Base-by-base conservation (phyloP, 805 yeast genomes). In the Cyberlindnera veronae region DNA sequence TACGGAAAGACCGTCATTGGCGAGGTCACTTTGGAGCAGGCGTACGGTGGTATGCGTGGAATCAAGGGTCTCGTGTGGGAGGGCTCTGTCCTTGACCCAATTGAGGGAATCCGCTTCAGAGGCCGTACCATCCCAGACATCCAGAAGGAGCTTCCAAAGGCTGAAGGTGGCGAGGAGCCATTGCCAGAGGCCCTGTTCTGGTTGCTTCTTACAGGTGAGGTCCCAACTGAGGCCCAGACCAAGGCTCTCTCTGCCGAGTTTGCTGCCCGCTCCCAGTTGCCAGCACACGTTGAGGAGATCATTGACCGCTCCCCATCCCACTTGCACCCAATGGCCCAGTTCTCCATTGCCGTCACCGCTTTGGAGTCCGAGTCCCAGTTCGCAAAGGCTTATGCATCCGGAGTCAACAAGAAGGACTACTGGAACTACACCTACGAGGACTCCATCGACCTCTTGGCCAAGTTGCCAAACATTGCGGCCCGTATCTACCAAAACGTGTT, bases 21-120 rank as follows among this genome's bases (percentile, higher is more conserved):
- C 51, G 87, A 84, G 65, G 83, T 83, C 49, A 64, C 72, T 42
- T 69, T 84, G 47, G 87, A 80, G 63, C 91, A 84, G 69, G 90
- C 89, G 29, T 85, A 84, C 67, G 95, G 95, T 69, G 95, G 95
- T 71, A 81, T 81, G 90, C 77, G 95, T 65, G 95, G 95, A 61
- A 81, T 84, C 64, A 80, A 81, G 66, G 86, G 87, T 54, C 71
- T 85, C 48, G 89, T 84, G 39, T 84, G 93, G 93, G 95, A 84
- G 72, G 91, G 91, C 51, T 83, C 91, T 36, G 91, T 84, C 23
- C 68, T 84, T 56, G 95, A 84, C 62, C 84, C 95, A 44, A 77
- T 77, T 50, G 93, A 84, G 66, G 95, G 95, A 65, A 85, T 84
- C 60, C 77, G 89, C 63, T 84, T 84, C 75, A 81, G 91, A 66